Conservation (phyloP, 2,329 filamentous ascomycete species). For the Aspergillus awamori region DNA sequence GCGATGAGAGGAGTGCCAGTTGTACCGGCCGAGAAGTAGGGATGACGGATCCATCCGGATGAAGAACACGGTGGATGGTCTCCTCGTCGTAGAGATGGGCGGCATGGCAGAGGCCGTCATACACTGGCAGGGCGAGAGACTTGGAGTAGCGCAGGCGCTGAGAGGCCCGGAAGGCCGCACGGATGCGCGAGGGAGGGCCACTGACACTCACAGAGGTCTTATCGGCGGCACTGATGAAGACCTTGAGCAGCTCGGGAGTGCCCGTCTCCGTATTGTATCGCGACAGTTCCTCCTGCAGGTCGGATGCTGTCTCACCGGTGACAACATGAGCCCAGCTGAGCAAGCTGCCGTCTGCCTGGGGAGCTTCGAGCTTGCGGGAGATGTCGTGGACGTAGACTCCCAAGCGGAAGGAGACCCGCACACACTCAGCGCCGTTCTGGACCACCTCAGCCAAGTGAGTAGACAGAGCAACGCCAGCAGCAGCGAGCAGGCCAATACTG, state of each 20-base stretch:
- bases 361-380: conserved; percentile 19
- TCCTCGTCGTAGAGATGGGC: too few relatives aligned
- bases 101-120: conserved; percentile 23
- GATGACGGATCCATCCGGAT: too few relatives aligned
- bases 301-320: too few relatives aligned
- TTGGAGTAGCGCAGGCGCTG: conserved; percentile 22
- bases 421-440: conserved; percentile 44
- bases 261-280: conserved; percentile 39
- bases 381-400: conserved; percentile 48
- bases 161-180: conserved; percentile 19
- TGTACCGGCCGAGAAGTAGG: conserved; percentile 29
- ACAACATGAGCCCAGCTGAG: too few relatives aligned
- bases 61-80: too few relatives aligned
- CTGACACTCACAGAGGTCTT: conserved; percentile 27
- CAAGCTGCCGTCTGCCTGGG: too few relatives aligned
- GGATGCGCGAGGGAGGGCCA: conserved; percentile 28
- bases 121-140: conserved; percentile 24
- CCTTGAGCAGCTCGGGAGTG: conserved; percentile 18
- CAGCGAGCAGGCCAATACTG: too few relatives aligned
- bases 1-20: conserved; percentile 19
- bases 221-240: conserved; percentile 24
- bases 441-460: conserved; percentile 44
- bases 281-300: conserved; percentile 16
- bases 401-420: conserved; percentile 52
- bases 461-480: conserved; percentile 42